These are phyloP conservation scores for Cinnamomum chago DNA, from an alignment of 164 flowering plant species.

Conservation along the genomic window DNA sequence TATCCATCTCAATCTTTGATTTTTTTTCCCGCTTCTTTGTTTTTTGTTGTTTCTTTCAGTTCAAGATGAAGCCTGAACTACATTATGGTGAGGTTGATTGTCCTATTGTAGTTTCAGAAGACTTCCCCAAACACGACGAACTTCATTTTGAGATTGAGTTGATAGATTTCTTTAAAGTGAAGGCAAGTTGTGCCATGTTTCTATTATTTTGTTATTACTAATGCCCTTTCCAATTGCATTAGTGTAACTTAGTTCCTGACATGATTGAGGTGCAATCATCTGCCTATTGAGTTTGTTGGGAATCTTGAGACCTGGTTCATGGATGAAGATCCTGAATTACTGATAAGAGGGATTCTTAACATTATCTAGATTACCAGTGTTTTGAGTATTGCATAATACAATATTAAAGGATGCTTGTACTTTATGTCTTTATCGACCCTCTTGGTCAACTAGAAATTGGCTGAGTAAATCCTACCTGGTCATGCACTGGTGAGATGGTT, in stretches of 20 bases:
- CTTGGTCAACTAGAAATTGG: no score
- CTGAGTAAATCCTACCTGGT: no score
- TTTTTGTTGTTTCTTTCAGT: constrained; percentile 37
- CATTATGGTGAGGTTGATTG: constrained; percentile 93
- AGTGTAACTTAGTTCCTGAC: not conserved
- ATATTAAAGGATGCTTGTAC: no score
- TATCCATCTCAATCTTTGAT: no score
- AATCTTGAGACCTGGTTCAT: not conserved
- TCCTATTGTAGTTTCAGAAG: constrained; percentile 60
- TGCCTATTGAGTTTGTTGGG: not conserved
- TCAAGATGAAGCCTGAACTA: constrained; percentile 88
- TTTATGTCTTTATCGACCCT: no score
- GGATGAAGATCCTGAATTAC: not conserved
- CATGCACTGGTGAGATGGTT: no score
- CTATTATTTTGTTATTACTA: not conserved
- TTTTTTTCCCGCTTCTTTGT: no score
- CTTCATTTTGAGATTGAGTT: constrained; percentile 96
- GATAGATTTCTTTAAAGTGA: constrained; percentile 79
- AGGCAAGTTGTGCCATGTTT: constrained; percentile 40
- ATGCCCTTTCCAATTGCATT: not conserved
- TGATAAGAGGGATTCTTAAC: not conserved
- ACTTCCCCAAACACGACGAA: constrained; percentile 83
- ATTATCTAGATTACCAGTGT: no score
- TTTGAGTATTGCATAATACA: no score
- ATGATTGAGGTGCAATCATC: not conserved